phyloP scores from a whole-genome alignment of 2,329 filamentous ascomycete species.

The Ilyonectria sp. region DNA sequence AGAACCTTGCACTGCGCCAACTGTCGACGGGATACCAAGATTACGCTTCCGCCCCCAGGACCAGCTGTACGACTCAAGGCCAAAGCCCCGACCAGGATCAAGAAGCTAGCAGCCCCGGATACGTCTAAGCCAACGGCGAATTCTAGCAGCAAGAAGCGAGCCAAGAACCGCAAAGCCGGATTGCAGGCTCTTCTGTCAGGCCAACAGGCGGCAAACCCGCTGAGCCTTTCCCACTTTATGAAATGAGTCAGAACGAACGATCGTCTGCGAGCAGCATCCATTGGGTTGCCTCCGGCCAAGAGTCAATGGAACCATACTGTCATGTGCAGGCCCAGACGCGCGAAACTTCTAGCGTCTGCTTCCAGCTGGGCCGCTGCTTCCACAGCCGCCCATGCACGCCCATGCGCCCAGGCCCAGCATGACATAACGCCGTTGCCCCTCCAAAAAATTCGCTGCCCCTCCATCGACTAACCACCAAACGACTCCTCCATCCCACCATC shows the following conservation, averaged over 20 bases:
- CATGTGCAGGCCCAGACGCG: slow-evolving; percentile 9
- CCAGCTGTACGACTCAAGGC: slow-evolving; percentile 44
- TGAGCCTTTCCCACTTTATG: slow-evolving; percentile 72
- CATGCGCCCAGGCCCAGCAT: slow-evolving; percentile 35
- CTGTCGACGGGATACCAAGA: slow-evolving; percentile 61
- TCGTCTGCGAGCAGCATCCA: background rate
- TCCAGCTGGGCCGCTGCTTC: slow-evolving; percentile 21
- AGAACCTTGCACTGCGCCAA: slow-evolving; percentile 63
- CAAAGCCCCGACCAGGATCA: slow-evolving; percentile 37
- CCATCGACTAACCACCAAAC: slow-evolving; percentile 38
- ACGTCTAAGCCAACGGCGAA: slow-evolving; percentile 61
- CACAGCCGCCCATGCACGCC: slow-evolving; percentile 9
- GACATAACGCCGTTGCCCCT: slow-evolving; percentile 52
- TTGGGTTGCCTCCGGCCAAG: background rate
- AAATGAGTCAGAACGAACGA: slow-evolving; percentile 42
- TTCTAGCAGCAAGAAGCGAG: slow-evolving; percentile 75
- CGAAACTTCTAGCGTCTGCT: slow-evolving; percentile 47
- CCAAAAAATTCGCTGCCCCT: slow-evolving; percentile 53
- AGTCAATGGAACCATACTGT: slow-evolving; percentile 27
- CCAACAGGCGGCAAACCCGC: slow-evolving; percentile 60
- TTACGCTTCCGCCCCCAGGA: slow-evolving; percentile 58
- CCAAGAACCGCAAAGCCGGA: slow-evolving; percentile 75
- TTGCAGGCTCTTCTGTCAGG: slow-evolving; percentile 75
- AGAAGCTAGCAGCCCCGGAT: slow-evolving; percentile 36
- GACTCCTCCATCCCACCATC: slow-evolving; percentile 33